Conservation (phyloP, 805 yeast genomes). For the Lachancea waltii region DNA sequence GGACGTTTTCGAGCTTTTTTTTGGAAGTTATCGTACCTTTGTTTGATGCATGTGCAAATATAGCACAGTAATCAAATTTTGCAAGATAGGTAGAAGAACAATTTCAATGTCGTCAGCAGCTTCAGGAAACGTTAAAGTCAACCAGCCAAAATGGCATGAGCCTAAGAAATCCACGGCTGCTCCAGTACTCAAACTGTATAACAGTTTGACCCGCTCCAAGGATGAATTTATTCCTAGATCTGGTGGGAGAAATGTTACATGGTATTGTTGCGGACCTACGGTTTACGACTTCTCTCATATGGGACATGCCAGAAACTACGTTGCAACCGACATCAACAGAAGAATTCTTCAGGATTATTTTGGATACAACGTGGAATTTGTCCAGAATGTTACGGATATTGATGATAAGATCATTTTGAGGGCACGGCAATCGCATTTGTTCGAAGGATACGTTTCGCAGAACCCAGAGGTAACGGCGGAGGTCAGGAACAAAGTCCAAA, state of each 20-base stretch:
- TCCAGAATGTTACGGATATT: conserved; percentile 97
- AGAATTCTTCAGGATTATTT: conserved; percentile 85
- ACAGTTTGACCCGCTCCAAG: conserved; percentile 77
- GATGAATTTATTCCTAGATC: conserved; percentile 67
- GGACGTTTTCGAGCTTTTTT: neutral
- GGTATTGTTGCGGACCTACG: conserved; percentile 99
- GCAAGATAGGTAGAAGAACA: conserved; percentile 2
- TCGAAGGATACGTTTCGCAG: conserved; percentile 47
- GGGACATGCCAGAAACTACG: conserved; percentile 99
- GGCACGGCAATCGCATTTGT: conserved; percentile 83
- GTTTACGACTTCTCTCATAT: conserved; percentile 93
- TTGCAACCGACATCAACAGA: conserved; percentile 87
- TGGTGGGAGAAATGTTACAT: conserved; percentile 56
- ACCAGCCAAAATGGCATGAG: conserved; percentile 49
- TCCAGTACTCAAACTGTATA: conserved; percentile 60
- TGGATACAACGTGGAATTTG: conserved; percentile 80
- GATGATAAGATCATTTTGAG: conserved; percentile 95
- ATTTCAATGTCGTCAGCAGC: conserved; percentile 3
- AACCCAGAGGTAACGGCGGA: conserved; percentile 24
- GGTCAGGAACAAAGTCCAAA: conserved; percentile 35
- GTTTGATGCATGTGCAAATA: neutral
- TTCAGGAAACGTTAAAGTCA: conserved; percentile 22
- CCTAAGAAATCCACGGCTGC: conserved; percentile 30
- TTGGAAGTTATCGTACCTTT: neutral
- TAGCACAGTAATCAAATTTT: neutral